These are phyloP conservation scores for Diplodia intermedia DNA, from an alignment of 2,329 filamentous ascomycete species.

Conservation along the genomic window DNA sequence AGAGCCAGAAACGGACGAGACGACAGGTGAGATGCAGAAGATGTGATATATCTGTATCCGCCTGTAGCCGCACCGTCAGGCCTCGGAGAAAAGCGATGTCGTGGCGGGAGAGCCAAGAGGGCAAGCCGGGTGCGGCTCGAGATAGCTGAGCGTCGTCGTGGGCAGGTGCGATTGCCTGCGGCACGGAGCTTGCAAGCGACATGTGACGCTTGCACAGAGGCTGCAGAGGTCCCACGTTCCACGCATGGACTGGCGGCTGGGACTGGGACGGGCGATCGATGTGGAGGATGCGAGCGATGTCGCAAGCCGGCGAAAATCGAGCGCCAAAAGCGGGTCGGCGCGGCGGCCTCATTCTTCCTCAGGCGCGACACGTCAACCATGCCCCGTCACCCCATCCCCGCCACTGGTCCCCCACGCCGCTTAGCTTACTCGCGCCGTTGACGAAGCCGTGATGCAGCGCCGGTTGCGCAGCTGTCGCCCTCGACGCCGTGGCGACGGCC, in stretches of 20 bases:
- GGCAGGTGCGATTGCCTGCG: not conserved
- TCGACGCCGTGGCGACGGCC: not conserved
- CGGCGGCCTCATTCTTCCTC: not conserved
- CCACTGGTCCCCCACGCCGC: constrained; percentile 15
- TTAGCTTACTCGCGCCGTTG: constrained; percentile 4
- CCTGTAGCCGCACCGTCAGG: not conserved
- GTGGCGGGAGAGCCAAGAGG: not conserved
- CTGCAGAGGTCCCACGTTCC: constrained; percentile 4
- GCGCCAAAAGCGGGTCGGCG: constrained; percentile 11
- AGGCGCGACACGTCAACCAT: constrained; percentile 24
- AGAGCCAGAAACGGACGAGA: not conserved
- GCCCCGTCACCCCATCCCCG: constrained; percentile 7
- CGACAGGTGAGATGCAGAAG: not conserved
- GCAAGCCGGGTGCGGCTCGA: not conserved
- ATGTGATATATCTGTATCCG: not conserved
- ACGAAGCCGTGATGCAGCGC: constrained; percentile 3
- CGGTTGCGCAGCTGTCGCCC: not conserved
- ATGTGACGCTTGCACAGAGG: constrained; percentile 11
- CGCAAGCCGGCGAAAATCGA: constrained; percentile 3
- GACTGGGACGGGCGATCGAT: not conserved
- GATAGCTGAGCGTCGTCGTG: not conserved
- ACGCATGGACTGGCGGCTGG: not conserved
- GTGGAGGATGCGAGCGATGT: constrained; percentile 25
- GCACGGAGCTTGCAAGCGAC: not conserved
- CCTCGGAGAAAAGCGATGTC: not conserved